Conservation (phyloP, 441 rosid species). For the Gossypium schwendimanii region DNA sequence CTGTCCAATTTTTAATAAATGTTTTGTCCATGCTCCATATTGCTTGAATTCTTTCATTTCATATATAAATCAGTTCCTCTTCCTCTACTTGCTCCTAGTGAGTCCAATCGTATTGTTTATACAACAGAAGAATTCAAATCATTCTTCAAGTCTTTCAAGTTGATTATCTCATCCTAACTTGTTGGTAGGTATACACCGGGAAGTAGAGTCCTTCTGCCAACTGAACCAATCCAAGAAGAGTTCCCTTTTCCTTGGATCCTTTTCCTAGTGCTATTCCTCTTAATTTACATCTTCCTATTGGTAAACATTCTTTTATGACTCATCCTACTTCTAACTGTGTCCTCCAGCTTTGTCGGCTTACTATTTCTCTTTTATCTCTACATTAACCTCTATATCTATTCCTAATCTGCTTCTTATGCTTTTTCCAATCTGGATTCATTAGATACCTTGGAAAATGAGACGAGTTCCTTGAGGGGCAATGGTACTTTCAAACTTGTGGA, state of each 20-base stretch:
- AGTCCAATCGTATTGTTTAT: background rate
- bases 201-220: background rate
- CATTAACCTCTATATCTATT: background rate
- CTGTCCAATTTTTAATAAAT: background rate
- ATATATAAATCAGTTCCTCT: background rate
- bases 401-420: background rate
- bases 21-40: background rate
- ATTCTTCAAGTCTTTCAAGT: background rate
- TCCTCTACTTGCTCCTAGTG: background rate
- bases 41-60: background rate
- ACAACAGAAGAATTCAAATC: background rate
- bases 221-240: background rate
- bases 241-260: background rate
- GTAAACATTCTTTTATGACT: background rate
- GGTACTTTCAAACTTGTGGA: background rate
- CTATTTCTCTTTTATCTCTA: background rate
- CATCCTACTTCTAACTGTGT: background rate
- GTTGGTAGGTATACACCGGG: background rate
- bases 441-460: background rate
- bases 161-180: background rate
- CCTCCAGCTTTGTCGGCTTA: background rate
- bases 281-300: background rate
- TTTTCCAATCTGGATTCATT: background rate
- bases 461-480: background rate
- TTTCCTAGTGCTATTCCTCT: background rate